A percentile compares a stretch with the other conserved stretches of the same genome.
Conservation (phyloP, 1,284 basidiomycete species). For the Naganishia albida region DNA sequence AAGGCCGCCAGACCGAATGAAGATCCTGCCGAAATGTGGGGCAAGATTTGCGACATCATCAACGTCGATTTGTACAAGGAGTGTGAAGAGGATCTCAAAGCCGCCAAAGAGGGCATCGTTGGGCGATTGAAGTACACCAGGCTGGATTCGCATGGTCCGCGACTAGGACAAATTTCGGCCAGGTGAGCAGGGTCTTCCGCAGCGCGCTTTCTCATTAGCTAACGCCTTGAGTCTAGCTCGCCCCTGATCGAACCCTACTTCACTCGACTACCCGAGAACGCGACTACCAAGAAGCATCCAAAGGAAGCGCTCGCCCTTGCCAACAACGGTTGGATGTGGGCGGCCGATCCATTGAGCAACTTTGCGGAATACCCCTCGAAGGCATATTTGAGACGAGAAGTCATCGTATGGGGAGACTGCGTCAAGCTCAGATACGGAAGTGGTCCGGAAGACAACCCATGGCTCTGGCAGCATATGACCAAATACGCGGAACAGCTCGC, state of each 20-base stretch:
- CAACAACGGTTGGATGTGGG: slow-evolving; percentile 99
- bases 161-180: slow-evolving; percentile 74
- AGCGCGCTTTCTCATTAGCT: background rate
- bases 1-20: slow-evolving; percentile 59
- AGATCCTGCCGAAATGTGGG: slow-evolving; percentile 68
- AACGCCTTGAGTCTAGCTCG: slow-evolving; percentile 56
- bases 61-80: slow-evolving; percentile 84
- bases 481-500: slow-evolving; percentile 79
- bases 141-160: slow-evolving; percentile 78
- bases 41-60: slow-evolving; percentile 73
- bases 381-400: slow-evolving; percentile 90
- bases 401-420: slow-evolving; percentile 97
- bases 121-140: slow-evolving; percentile 77
- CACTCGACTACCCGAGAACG: slow-evolving; percentile 68
- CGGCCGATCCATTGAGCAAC: slow-evolving; percentile 89
- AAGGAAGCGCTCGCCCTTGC: slow-evolving; percentile 76
- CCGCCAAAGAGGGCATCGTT: slow-evolving; percentile 71
- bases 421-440: slow-evolving; percentile 93
- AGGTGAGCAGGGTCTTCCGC: slow-evolving; percentile 59
- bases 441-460: slow-evolving; percentile 77
- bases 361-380: slow-evolving; percentile 96
- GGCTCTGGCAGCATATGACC: slow-evolving; percentile 94
- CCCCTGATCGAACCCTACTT: slow-evolving; percentile 88
- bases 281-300: slow-evolving; percentile 62
- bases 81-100: slow-evolving; percentile 76